Base-by-base conservation (phyloP, 116 monocot genomes). In the Dioscorea cayenensis region DNA sequence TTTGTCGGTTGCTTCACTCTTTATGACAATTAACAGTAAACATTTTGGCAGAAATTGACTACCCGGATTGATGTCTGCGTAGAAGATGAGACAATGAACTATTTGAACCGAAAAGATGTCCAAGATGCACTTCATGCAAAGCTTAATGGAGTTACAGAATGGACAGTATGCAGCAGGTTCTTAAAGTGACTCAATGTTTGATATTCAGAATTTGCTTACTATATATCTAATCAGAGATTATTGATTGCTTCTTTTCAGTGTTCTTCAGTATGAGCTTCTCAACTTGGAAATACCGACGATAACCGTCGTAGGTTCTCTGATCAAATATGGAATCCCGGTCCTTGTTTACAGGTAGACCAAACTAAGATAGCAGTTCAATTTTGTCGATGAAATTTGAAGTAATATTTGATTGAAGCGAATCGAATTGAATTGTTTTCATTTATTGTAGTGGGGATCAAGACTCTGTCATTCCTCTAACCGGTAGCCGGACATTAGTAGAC, bases 91-190 rank as follows among this genome's bases (percentile, higher is more conserved):
- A 95, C 95, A 22, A 60, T 82, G 63, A 87, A 68, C 50, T 95
- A 92, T 68, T 84, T 95, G n/a, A 89, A 95, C 70, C 69, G 95
- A 20, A 95, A 87, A 72, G 92, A 95, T 79, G 95, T 95, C 21
- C 92, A 92, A 60, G 76, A 77, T 19, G 83, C 95, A 7, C 75
- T 92, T 35, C 92, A 92, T 73, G 92, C 92, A 0, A 76, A 66
- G 19, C 86, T 95, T 65, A 72, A 64, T 0, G 85, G 90, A 6
- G 83, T 82, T 59, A 32, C 74, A n/a, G 75, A 69, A 32, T 95
- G 95, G 95, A 79, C 84, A 3, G 92, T 87, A 38, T 95, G 95
- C 75, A 95, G 95, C 76, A 90, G 92, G 95, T 95, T 82, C 19
- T 66, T n/a, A 23, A 9, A 23, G 10, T 7, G 8, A 23, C 20